Base-by-base conservation (phyloP, 1,139 yeast genomes). In the Candida sanyaensis region DNA sequence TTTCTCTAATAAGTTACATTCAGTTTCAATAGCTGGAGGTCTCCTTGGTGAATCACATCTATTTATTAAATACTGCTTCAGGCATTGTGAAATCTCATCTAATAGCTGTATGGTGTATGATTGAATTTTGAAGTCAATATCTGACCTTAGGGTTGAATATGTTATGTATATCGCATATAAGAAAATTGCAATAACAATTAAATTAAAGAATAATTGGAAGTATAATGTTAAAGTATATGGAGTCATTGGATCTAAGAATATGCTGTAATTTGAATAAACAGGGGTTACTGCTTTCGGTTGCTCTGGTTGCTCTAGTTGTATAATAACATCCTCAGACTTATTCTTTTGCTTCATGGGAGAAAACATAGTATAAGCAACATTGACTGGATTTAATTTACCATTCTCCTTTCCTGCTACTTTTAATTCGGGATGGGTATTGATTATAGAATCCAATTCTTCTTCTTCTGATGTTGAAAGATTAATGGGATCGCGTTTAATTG, bases 201-300 rank as follows among this genome's bases (percentile, higher is more conserved):
- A 63, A 60, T 92, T 91, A 60, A 88, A 75, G 1, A 80, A 48
- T 6, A 90, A 73, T 63, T 91, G 97, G 32, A 89, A 67, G 54
- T 90, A 86, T 33, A 90, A 67, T 28, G 91, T 82, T 9, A 89
- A 63, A 24, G 87, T 78, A 55, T 83, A 84, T 0, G 96, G 93
- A 21, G 42, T 42, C 38, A 51, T 54, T 26, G 60, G 57, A 40
- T 53, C 57, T 9, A 54, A 50, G 26, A 57, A 44, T 6, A 49
- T 24, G 17, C 44, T 42, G 26, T 50, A 48, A 8, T 27, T 29
- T 21, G 33, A n/a, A 11, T 12, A 8, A 7, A 29, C 31, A 48
- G n/a, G 28, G 43, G 32, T 43, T 27, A 47, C 37, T 9, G 26
- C n/a, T 9, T 37, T 36, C 11, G 10, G n/a, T 23, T 47, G 47